Conservation (phyloP, 768 basidiomycete species). For the Hortiboletus campestris region DNA sequence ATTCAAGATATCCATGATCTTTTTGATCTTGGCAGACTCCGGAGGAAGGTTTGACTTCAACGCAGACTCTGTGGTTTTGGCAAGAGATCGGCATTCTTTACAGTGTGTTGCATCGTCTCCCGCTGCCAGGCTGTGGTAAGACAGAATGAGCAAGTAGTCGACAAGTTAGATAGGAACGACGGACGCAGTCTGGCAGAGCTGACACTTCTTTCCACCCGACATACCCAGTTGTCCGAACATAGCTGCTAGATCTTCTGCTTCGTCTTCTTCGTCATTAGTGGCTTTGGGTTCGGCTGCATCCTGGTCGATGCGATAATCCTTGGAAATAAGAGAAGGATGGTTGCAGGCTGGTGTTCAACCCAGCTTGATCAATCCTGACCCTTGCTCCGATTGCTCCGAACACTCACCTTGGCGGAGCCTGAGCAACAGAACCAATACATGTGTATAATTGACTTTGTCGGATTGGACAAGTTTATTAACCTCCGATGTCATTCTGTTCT, state of each 20-base stretch:
- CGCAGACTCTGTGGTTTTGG: constrained; percentile 40
- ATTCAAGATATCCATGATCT: constrained; percentile 69
- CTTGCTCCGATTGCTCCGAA: not conserved
- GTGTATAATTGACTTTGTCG: constrained; percentile 60
- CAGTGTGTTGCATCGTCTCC: constrained; percentile 46
- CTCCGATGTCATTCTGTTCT: constrained; percentile 60
- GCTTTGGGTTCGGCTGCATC: constrained; percentile 73
- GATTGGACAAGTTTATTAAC: constrained; percentile 66
- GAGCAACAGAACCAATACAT: constrained; percentile 67
- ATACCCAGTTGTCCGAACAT: constrained; percentile 73
- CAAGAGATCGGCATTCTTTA: constrained; percentile 54
- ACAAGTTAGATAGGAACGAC: constrained; percentile 25
- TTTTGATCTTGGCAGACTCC: constrained; percentile 83
- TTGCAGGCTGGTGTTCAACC: constrained; percentile 65
- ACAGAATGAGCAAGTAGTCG: not conserved
- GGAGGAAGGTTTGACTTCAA: constrained; percentile 47
- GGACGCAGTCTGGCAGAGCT: constrained; percentile 72
- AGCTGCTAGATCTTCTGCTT: constrained; percentile 72
- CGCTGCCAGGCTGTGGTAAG: constrained; percentile 11
- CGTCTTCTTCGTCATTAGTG: constrained; percentile 50
- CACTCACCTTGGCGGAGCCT: constrained; percentile 83
- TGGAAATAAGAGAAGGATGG: constrained; percentile 79
- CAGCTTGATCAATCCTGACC: not conserved
- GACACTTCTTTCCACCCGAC: constrained; percentile 58
- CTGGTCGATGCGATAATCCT: constrained; percentile 68